phyloP scores from a whole-genome alignment of 2,329 filamentous ascomycete species.

The Alternaria arbusti region DNA sequence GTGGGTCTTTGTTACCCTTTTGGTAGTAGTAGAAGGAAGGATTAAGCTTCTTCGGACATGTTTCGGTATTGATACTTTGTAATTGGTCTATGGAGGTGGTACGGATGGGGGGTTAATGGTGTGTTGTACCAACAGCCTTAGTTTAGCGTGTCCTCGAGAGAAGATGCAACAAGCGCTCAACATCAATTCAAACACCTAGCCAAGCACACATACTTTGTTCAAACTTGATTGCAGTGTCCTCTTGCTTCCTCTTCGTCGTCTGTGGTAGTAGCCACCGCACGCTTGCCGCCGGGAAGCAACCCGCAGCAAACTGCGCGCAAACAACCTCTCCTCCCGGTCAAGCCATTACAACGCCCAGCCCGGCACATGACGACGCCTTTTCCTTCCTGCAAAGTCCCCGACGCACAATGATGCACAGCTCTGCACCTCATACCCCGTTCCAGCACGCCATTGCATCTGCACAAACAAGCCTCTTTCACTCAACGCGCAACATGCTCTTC shows the following conservation, averaged over 20 bases:
- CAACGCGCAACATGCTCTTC: background rate
- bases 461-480: slow-evolving; percentile 1
- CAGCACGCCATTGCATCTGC: background rate
- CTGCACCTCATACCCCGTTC: background rate
- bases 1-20: slow-evolving; percentile 26
- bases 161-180: background rate
- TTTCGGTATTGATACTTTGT: slow-evolving; percentile 31
- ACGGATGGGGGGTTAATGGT: slow-evolving; percentile 9
- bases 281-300: background rate
- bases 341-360: background rate
- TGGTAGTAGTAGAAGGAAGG: slow-evolving; percentile 3
- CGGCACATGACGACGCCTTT: background rate
- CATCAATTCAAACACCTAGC: slow-evolving; percentile 2
- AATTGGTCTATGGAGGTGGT: slow-evolving; percentile 19
- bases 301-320: background rate
- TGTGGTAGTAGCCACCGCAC: background rate
- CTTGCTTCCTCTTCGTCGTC: background rate
- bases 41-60: slow-evolving; percentile 17
- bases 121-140: slow-evolving; percentile 12
- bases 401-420: background rate
- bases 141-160: slow-evolving; percentile 5
- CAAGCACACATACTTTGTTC: background rate
- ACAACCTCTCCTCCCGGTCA: background rate
- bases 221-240: background rate
- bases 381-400: background rate